A percentile compares a stretch with the other conserved stretches of the same genome.
Evolutionary conservation across 768 basidiomycete genomes (phyloP).

Genomic region (Podaxis carcinomalis): DNA sequence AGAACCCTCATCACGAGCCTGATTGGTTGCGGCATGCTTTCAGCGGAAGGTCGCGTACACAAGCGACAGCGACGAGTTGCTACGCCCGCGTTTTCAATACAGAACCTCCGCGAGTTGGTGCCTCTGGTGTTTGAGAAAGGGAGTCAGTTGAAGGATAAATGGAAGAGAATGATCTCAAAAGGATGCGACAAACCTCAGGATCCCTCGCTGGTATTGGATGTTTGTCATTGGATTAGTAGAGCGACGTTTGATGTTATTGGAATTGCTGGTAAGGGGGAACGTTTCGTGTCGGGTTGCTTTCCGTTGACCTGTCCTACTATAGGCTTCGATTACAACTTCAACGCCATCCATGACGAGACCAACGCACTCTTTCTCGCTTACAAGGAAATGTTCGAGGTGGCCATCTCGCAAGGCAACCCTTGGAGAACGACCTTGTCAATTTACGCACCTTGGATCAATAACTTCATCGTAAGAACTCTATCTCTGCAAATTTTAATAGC

Average conservation of each 20-base stretch:
- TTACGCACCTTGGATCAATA: conserved; percentile 54
- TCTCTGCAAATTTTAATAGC: not conserved
- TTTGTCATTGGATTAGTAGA: conserved; percentile 77
- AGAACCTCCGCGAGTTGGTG: conserved; percentile 67
- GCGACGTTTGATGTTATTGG: conserved; percentile 92
- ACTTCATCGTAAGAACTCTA: conserved; percentile 47
- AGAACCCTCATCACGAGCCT: conserved; percentile 69
- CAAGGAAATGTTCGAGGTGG: conserved; percentile 81
- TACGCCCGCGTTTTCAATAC: conserved; percentile 76
- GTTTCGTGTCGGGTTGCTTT: not conserved
- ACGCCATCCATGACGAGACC: conserved; percentile 73
- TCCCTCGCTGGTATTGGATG: conserved; percentile 46
- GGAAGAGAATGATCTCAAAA: conserved; percentile 43
- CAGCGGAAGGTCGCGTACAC: conserved; percentile 74
- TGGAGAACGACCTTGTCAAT: conserved; percentile 44
- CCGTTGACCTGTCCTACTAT: not conserved
- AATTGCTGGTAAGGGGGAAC: conserved; percentile 55
- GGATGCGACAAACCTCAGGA: not conserved
- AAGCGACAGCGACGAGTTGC: conserved; percentile 76
- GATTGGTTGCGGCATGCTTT: conserved; percentile 81
- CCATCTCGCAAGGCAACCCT: conserved; percentile 52
- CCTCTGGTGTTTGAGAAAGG: conserved; percentile 74
- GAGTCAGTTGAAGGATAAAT: conserved; percentile 53
- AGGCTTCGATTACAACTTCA: conserved; percentile 88
- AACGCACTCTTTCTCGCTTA: conserved; percentile 78